phyloP scores from a whole-genome alignment of 2,329 filamentous ascomycete genomes.

The Ascochyta clinopodiicola region DNA sequence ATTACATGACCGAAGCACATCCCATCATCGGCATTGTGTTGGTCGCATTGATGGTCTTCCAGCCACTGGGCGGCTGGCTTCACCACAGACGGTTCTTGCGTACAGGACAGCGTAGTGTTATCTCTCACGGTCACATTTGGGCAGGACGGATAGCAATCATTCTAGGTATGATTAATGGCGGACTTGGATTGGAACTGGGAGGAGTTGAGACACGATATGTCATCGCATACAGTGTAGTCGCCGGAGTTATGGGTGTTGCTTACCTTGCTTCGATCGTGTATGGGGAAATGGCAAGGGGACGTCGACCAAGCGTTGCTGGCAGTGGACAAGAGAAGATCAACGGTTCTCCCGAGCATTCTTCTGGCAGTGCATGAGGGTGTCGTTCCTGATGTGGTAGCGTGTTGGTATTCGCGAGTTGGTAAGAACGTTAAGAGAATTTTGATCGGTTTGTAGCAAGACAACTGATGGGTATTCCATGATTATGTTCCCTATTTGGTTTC shows the following conservation, averaged over 20 bases:
- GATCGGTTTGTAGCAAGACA: not conserved
- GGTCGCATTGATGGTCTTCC: conserved; percentile 58
- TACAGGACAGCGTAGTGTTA: conserved; percentile 50
- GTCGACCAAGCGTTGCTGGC: conserved; percentile 1
- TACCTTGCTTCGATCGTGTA: conserved; percentile 7
- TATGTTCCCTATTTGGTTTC: no score
- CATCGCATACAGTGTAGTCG: conserved; percentile 56
- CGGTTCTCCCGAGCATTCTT: not conserved
- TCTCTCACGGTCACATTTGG: conserved; percentile 61
- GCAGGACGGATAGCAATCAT: conserved; percentile 57
- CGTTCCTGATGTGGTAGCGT: not conserved
- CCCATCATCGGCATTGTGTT: conserved; percentile 60
- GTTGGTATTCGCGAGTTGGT: not conserved
- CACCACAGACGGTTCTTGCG: conserved; percentile 59
- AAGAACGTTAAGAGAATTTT: no score
- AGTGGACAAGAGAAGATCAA: conserved; percentile 13
- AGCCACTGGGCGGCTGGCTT: conserved; percentile 57
- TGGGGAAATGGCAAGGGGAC: conserved; percentile 5
- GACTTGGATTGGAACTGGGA: conserved; percentile 55
- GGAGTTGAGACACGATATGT: conserved; percentile 21
- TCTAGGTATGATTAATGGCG: conserved; percentile 62
- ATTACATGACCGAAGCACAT: conserved; percentile 49
- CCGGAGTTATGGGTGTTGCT: conserved; percentile 50
- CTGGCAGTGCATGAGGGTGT: not conserved
- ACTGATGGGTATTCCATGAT: not conserved